Conservation (phyloP, 2,329 filamentous ascomycete genomes). For the Colletotrichum tanaceti region DNA sequence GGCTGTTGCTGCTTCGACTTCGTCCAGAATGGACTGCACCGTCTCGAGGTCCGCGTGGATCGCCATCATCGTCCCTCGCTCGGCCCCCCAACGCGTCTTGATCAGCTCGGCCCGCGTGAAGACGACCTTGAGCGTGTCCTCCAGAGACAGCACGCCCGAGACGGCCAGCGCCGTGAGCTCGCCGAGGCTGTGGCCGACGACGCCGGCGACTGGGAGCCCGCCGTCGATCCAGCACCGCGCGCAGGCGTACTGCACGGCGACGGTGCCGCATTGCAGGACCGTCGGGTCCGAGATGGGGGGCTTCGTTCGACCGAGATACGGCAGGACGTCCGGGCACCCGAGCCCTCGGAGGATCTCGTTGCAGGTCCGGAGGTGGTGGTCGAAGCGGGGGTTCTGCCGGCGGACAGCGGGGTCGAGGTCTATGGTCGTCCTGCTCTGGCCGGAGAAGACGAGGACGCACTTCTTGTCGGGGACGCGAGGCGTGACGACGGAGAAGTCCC, state of each 20-base stretch:
- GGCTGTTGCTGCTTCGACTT: conserved; percentile 29
- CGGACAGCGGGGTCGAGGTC: not conserved
- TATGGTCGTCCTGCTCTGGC: not conserved
- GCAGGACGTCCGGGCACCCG: not conserved
- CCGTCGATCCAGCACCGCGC: conserved; percentile 43
- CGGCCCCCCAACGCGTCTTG: conserved; percentile 48
- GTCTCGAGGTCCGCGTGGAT: conserved; percentile 41
- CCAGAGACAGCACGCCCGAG: conserved; percentile 47
- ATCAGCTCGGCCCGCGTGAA: conserved; percentile 49
- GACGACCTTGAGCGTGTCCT: conserved; percentile 48
- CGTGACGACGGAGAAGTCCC: not conserved
- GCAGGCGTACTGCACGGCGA: conserved; percentile 43
- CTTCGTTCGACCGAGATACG: not conserved
- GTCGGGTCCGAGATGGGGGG: conserved; percentile 9
- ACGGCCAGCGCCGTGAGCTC: conserved; percentile 52
- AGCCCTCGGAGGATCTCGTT: not conserved
- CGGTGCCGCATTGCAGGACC: conserved; percentile 33
- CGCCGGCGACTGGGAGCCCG: conserved; percentile 35
- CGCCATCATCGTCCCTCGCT: conserved; percentile 51
- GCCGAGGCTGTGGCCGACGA: conserved; percentile 54
- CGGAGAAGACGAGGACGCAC: not conserved
- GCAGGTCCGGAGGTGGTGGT: not conserved
- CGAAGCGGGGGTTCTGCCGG: not conserved
- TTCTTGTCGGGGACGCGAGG: not conserved
- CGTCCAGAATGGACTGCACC: not conserved